Conservation (phyloP, 2,329 filamentous ascomycete genomes). For the Stagonosporopsis rhizophila region DNA sequence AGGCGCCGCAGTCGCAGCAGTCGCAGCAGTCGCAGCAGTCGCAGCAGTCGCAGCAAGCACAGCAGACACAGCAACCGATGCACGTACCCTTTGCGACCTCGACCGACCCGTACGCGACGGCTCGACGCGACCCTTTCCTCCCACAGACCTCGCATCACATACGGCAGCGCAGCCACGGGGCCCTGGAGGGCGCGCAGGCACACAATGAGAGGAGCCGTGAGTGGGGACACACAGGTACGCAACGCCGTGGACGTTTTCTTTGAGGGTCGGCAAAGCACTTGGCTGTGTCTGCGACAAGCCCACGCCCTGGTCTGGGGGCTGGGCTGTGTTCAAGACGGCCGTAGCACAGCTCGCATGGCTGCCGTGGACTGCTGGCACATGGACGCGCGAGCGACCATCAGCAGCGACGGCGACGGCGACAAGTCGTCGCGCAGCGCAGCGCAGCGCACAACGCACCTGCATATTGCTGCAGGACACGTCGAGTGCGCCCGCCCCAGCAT, state of each 20-base stretch:
- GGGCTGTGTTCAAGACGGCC: slow-evolving; percentile 8
- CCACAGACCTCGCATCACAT: slow-evolving; percentile 45
- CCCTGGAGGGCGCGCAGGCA: slow-evolving; percentile 34
- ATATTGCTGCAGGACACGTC: slow-evolving; percentile 24
- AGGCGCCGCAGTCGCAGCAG: slow-evolving; percentile 36
- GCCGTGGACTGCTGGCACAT: slow-evolving; percentile 1
- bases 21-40: background rate
- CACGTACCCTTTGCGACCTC: slow-evolving; percentile 54
- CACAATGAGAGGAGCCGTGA: slow-evolving; percentile 42
- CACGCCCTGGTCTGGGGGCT: slow-evolving; percentile 13
- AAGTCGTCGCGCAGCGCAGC: slow-evolving; percentile 17
- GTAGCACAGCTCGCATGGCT: slow-evolving; percentile 28
- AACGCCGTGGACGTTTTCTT: slow-evolving; percentile 15
- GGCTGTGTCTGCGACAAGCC: slow-evolving; percentile 16
- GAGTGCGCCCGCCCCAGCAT: slow-evolving; percentile 19
- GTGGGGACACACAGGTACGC: slow-evolving; percentile 51
- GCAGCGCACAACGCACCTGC: slow-evolving; percentile 21
- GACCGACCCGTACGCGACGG: slow-evolving; percentile 55
- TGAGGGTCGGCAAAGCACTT: slow-evolving; percentile 6
- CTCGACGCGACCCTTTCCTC: slow-evolving; percentile 57
- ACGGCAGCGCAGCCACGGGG: slow-evolving; percentile 52
- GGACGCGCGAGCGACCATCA: slow-evolving; percentile 5
- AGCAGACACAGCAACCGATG: slow-evolving; percentile 35
- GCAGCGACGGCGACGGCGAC: slow-evolving; percentile 4
- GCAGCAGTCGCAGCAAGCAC: background rate